phyloP scores from a whole-genome alignment of 768 basidiomycete genomes.

The Hericium coralloides region DNA sequence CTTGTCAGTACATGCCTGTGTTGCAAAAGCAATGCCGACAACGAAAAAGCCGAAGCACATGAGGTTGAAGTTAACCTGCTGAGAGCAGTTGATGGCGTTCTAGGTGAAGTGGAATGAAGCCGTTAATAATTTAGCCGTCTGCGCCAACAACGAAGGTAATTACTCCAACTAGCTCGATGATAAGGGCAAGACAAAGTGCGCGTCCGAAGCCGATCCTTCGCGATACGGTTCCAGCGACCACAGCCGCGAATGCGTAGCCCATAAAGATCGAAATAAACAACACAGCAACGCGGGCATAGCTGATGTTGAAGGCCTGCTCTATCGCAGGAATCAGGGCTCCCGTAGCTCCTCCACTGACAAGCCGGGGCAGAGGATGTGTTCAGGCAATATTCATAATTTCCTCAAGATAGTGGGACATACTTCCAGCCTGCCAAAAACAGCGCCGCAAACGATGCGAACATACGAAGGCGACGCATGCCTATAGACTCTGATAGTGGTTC shows the following conservation, averaged over 20 bases:
- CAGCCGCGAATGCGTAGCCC: slow-evolving; percentile 18
- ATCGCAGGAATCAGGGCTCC: slow-evolving; percentile 20
- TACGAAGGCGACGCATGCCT: slow-evolving; percentile 12
- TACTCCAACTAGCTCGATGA: background rate
- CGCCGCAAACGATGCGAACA: slow-evolving; percentile 14
- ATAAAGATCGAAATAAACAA: slow-evolving; percentile 19
- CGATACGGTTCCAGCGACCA: slow-evolving; percentile 8
- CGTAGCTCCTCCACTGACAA: slow-evolving; percentile 17
- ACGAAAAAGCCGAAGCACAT: slow-evolving; percentile 23
- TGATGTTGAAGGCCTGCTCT: slow-evolving; percentile 16
- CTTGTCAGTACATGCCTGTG: slow-evolving; percentile 12
- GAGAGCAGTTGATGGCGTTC: slow-evolving; percentile 21
- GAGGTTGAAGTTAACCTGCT: slow-evolving; percentile 15
- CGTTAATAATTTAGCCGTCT: background rate
- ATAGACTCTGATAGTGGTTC: slow-evolving; percentile 4
- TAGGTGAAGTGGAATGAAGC: background rate
- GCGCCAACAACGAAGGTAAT: background rate
- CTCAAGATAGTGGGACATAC: slow-evolving; percentile 7
- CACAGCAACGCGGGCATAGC: slow-evolving; percentile 16
- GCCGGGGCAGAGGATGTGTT: background rate
- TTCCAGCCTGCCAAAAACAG: slow-evolving; percentile 22
- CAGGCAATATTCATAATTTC: background rate
- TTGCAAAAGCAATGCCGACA: slow-evolving; percentile 18
- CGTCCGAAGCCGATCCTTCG: background rate
- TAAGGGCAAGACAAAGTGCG: background rate